A percentile compares a stretch with the other conserved stretches of the same genome.
Conservation (phyloP, 2,329 filamentous ascomycete species). For the Ceratocystis lukuohia region DNA sequence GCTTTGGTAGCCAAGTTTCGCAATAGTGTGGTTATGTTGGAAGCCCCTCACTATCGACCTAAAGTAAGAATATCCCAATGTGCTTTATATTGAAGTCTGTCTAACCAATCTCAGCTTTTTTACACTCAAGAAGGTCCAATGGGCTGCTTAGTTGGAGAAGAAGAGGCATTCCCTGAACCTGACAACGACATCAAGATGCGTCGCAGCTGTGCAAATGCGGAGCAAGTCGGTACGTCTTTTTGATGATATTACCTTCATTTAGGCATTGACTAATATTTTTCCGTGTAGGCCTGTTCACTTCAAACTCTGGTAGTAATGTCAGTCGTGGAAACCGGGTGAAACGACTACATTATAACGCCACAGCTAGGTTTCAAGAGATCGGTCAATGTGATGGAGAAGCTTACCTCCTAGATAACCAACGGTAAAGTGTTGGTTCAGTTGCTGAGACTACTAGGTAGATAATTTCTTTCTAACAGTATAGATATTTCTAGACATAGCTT, state of each 20-base stretch:
- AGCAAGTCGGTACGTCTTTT: conserved; percentile 54
- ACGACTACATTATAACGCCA: not conserved
- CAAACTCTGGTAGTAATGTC: conserved; percentile 25
- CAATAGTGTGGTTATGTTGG: conserved; percentile 91
- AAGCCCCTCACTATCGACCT: conserved; percentile 66
- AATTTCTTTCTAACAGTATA: not conserved
- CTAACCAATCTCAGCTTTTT: conserved; percentile 33
- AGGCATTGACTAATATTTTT: not conserved
- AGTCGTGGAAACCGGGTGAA: not conserved
- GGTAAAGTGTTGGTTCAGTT: not conserved
- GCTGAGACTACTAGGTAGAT: not conserved
- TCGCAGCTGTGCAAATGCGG: conserved; percentile 74
- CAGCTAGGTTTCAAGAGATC: not conserved
- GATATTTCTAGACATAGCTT: not conserved
- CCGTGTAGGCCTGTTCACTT: conserved; percentile 60
- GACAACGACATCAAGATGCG: conserved; percentile 83
- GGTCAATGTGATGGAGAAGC: not conserved
- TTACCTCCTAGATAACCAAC: not conserved
- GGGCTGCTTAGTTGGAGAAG: conserved; percentile 46
- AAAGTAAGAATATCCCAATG: conserved; percentile 42
- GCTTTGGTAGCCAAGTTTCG: conserved; percentile 89
- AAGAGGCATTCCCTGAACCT: conserved; percentile 61
- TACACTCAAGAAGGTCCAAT: conserved; percentile 37
- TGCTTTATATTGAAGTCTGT: not conserved
- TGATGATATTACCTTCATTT: conserved; percentile 20